Evolutionary conservation across 192 early-diverging fungal species (phyloP).

Genomic region (Coemansia sp.): DNA sequence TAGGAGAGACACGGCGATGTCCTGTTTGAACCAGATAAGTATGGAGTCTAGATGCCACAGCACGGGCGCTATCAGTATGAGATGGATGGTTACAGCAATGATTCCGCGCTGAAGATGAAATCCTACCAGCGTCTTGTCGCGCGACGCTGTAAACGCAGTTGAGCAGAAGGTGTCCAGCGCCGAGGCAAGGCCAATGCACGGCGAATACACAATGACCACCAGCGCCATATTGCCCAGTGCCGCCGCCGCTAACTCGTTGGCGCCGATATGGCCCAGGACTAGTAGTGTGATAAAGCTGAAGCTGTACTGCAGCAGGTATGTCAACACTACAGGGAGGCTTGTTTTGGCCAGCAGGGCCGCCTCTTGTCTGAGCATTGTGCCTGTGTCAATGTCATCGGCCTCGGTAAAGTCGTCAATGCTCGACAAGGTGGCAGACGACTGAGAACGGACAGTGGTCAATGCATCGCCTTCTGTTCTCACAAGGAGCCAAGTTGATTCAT

Average conservation of each 20-base stretch:
- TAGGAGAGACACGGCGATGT: constrained; percentile 64
- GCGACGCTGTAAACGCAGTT: constrained; percentile 67
- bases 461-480: neutral
- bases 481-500: constrained; percentile 22
- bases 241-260: constrained; percentile 67
- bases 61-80: constrained; percentile 68
- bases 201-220: constrained; percentile 64
- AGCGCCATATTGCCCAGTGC: constrained; percentile 74
- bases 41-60: constrained; percentile 72
- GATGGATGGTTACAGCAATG: constrained; percentile 67
- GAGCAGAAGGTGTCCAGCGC: constrained; percentile 78
- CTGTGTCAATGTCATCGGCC: constrained; percentile 10
- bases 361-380: constrained; percentile 24
- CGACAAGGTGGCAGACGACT: neutral
- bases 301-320: constrained; percentile 67
- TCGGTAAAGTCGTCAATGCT: constrained; percentile 12
- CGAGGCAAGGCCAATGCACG: constrained; percentile 67
- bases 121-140: constrained; percentile 67
- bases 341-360: constrained; percentile 16
- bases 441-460: neutral
- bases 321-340: constrained; percentile 26
- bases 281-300: constrained; percentile 64
- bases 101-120: constrained; percentile 79
- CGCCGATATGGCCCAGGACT: constrained; percentile 63
- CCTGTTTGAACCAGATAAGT: constrained; percentile 73